These are phyloP conservation scores for Cymbopogon flexuosus DNA, from an alignment of 202 grass and related monocot species.

Conservation along the genomic window DNA sequence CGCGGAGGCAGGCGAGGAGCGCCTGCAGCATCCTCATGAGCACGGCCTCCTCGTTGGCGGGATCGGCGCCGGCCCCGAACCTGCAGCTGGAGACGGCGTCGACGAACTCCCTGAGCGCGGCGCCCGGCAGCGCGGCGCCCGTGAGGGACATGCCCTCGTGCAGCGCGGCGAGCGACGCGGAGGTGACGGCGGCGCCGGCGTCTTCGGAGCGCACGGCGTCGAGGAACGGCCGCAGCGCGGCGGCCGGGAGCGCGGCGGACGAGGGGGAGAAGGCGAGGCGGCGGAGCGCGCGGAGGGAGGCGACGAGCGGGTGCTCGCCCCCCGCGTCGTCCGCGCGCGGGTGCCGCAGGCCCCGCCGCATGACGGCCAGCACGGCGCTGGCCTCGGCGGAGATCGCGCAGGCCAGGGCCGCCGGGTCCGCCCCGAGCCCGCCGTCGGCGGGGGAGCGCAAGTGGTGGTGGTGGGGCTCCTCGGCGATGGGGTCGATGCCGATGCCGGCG, in stretches of 20 bases:
- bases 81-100: constrained; percentile 76
- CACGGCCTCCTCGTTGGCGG: constrained; percentile 66
- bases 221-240: constrained; percentile 68
- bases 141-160: constrained; percentile 64
- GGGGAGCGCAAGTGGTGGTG: neutral
- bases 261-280: constrained; percentile 53
- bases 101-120: constrained; percentile 65
- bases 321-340: constrained; percentile 47
- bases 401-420: constrained; percentile 45
- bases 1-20: constrained; percentile 69
- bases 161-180: constrained; percentile 65
- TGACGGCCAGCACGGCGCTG: constrained; percentile 69
- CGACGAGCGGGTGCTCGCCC: constrained; percentile 63
- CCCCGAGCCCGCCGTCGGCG: neutral
- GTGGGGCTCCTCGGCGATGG: constrained; percentile 59
- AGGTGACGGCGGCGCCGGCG: constrained; percentile 67
- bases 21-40: constrained; percentile 84
- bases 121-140: constrained; percentile 32
- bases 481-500: constrained; percentile 42
- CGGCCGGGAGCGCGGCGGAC: constrained; percentile 26
- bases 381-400: constrained; percentile 77
- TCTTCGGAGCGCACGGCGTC: constrained; percentile 87
- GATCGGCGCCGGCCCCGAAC: constrained; percentile 65
- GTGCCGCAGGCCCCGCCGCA: constrained; percentile 68
- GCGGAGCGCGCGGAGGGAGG: constrained; percentile 70